Evolutionary conservation across 2,329 filamentous ascomycete genomes (phyloP).

Genomic region (Phaeophleospora eucalypticola): DNA sequence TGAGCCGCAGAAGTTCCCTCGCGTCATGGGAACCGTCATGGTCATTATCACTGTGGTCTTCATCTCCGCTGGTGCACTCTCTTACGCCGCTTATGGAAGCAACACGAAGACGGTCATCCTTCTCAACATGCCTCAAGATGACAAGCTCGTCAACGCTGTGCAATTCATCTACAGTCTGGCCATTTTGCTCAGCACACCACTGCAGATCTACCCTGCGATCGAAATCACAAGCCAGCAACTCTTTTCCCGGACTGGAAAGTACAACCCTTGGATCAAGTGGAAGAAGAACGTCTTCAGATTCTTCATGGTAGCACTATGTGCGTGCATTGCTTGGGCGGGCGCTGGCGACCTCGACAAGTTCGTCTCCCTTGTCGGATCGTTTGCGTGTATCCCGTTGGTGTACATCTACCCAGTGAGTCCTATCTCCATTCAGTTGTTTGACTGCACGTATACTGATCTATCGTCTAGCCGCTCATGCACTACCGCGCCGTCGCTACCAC

Average conservation of each 20-base stretch:
- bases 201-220: conserved; percentile 97
- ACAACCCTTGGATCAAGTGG: conserved; percentile 99
- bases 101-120: conserved; percentile 94
- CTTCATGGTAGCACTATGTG: conserved; percentile 82
- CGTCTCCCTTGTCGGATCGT: conserved; percentile 91
- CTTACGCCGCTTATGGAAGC: conserved; percentile 93
- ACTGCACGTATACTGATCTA: conserved; percentile 4
- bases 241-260: conserved; percentile 92
- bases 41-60: conserved; percentile 90
- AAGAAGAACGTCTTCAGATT: conserved; percentile 98
- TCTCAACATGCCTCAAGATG: conserved; percentile 92
- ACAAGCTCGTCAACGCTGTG: conserved; percentile 89
- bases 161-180: conserved; percentile 97
- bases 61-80: conserved; percentile 83
- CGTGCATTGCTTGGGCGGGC: conserved; percentile 83
- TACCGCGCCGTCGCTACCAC: conserved; percentile 73
- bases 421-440: background rate
- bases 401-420: conserved; percentile 91
- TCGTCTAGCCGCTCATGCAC: conserved; percentile 78
- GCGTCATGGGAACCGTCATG: conserved; percentile 87
- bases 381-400: conserved; percentile 93
- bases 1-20: conserved; percentile 82
- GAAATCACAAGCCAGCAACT: conserved; percentile 92
- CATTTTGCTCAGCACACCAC: conserved; percentile 89
- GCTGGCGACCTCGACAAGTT: conserved; percentile 96